phyloP scores from a whole-genome alignment of 495 filamentous ascomycete genomes.

The Aspergillus bridgeri region DNA sequence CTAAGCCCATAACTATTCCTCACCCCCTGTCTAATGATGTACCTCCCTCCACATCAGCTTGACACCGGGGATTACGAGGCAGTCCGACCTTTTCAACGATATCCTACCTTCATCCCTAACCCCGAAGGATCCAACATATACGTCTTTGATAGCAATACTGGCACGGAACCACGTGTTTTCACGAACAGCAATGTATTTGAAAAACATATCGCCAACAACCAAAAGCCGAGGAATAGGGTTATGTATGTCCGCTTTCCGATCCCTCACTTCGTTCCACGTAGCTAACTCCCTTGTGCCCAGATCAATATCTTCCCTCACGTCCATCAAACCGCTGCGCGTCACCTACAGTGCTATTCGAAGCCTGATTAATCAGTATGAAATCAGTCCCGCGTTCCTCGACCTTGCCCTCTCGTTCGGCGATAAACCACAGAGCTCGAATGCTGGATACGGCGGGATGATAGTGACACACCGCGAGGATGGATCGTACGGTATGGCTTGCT shows the following conservation, averaged over 20 bases:
- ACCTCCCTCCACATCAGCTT: not conserved
- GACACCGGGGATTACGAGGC: slow-evolving; percentile 2
- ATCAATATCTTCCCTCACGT: slow-evolving; percentile 15
- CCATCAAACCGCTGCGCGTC: slow-evolving; percentile 10
- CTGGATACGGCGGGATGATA: slow-evolving; percentile 15
- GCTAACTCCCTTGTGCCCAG: not conserved
- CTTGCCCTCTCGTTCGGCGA: slow-evolving; percentile 17
- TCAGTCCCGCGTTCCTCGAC: slow-evolving; percentile 11
- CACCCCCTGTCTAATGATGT: not conserved
- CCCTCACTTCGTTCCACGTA: too few species aligned
- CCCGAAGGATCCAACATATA: slow-evolving; percentile 12
- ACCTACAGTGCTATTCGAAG: slow-evolving; percentile 8
- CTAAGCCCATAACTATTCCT: not conserved
- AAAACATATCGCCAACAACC: not conserved
- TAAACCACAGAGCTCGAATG: slow-evolving; percentile 18
- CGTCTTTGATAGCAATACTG: slow-evolving; percentile 6
- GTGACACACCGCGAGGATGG: slow-evolving; percentile 12
- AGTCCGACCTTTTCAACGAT: slow-evolving; percentile 1
- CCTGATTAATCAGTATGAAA: slow-evolving; percentile 10
- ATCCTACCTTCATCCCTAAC: slow-evolving; percentile 2
- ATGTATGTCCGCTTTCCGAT: slow-evolving; percentile 1
- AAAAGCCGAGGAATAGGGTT: slow-evolving; percentile 12
- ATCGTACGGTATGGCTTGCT: slow-evolving; percentile 10
- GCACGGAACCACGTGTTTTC: slow-evolving; percentile 3
- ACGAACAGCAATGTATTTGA: slow-evolving; percentile 13